Percentiles rank a stretch among this genome's conserved stretches.
phyloP scores from a whole-genome alignment of 1,284 basidiomycete genomes.

The Leucoagaricus sp. region DNA sequence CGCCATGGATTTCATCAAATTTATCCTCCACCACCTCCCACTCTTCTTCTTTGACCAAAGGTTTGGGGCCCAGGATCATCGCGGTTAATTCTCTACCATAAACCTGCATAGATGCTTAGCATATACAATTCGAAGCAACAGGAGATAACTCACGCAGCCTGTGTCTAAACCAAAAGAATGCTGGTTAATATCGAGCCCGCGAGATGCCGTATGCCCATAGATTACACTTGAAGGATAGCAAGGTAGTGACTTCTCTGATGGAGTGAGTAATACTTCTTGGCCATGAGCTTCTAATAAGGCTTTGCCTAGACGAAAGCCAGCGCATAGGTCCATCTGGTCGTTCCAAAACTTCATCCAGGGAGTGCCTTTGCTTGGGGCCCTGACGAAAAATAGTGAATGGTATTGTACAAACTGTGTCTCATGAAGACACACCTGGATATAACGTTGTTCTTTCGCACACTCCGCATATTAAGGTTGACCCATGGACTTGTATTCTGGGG shows the following conservation, averaged over 20 bases:
- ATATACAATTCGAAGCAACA: background rate
- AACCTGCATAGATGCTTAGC: conserved; percentile 30
- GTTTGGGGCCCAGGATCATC: conserved; percentile 45
- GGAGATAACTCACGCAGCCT: conserved; percentile 63
- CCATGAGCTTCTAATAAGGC: background rate
- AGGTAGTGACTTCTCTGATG: conserved; percentile 36
- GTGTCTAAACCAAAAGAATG: conserved; percentile 83
- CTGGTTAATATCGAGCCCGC: conserved; percentile 76
- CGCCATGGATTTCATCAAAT: background rate
- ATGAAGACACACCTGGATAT: conserved; percentile 45
- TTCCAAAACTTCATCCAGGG: conserved; percentile 81
- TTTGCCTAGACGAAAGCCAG: conserved; percentile 42
- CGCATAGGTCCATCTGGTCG: conserved; percentile 66
- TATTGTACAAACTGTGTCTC: background rate
- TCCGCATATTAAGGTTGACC: conserved; percentile 76
- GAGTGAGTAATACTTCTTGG: background rate
- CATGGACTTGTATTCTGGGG: conserved; percentile 77
- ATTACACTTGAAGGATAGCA: conserved; percentile 80
- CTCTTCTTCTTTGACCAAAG: background rate
- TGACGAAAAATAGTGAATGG: conserved; percentile 2
- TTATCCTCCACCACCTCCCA: conserved; percentile 14
- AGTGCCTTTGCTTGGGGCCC: conserved; percentile 52
- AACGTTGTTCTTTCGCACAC: conserved; percentile 50
- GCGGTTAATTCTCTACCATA: conserved; percentile 57
- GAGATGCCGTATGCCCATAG: conserved; percentile 79